These are phyloP conservation scores for Exsudoporus frostii DNA, from an alignment of 768 basidiomycete species.

Conservation along the genomic window DNA sequence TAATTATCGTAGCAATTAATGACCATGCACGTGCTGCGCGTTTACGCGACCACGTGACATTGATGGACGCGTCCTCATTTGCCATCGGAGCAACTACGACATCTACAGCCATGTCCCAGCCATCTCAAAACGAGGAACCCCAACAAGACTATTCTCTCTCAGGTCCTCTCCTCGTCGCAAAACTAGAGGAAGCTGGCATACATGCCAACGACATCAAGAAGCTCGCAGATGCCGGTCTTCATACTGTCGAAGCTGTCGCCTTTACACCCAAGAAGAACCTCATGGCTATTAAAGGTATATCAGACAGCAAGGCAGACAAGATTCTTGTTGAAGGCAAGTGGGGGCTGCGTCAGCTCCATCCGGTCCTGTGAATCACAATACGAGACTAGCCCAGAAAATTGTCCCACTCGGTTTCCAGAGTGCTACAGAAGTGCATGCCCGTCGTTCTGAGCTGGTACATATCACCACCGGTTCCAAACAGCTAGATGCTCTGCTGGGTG, in stretches of 20 bases:
- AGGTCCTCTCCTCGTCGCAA: constrained; percentile 82
- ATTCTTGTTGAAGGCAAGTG: constrained; percentile 82
- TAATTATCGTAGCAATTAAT: neutral
- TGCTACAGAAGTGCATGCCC: constrained; percentile 95
- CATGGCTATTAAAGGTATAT: constrained; percentile 91
- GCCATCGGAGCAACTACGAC: no score
- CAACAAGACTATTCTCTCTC: constrained; percentile 55
- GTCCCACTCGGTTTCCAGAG: constrained; percentile 97
- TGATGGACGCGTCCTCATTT: constrained; percentile 26
- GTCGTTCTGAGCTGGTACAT: constrained; percentile 90
- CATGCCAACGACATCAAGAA: constrained; percentile 92
- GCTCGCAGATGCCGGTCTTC: constrained; percentile 83
- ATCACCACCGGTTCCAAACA: constrained; percentile 97
- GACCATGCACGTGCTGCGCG: constrained; percentile 1
- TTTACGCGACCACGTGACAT: constrained; percentile 33
- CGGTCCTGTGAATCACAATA: constrained; percentile 5
- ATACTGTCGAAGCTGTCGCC: constrained; percentile 94
- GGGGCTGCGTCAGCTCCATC: neutral
- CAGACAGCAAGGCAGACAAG: constrained; percentile 96
- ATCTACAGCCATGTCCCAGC: constrained; percentile 44
- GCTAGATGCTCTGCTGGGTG: constrained; percentile 91
- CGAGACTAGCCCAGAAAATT: constrained; percentile 78
- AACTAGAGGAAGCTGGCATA: constrained; percentile 87
- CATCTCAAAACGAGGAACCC: constrained; percentile 47
- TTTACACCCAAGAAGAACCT: constrained; percentile 95